Conservation (phyloP, 257 asterid genomes). For the Capsicum baccatum region DNA sequence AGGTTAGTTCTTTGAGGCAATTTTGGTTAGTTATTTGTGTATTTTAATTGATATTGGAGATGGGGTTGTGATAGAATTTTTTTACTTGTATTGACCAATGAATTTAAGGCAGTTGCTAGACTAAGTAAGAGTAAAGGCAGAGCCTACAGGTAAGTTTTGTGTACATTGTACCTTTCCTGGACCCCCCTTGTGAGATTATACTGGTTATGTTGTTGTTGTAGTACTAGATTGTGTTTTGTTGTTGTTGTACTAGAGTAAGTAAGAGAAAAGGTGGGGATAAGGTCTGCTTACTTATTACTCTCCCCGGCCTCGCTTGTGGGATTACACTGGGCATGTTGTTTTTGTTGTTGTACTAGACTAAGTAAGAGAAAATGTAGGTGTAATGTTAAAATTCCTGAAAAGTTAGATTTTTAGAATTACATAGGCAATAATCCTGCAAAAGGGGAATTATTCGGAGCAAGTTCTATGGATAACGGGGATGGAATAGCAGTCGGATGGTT, state of each 20-base stretch:
- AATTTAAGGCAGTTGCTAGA: background rate
- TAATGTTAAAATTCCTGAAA: too few relatives aligned
- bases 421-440: too few relatives aligned
- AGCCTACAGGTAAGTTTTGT: too few relatives aligned
- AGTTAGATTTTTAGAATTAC: too few relatives aligned
- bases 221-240: too few relatives aligned
- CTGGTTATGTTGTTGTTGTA: too few relatives aligned
- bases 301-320: background rate
- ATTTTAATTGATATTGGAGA: background rate
- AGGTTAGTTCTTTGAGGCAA: conserved; percentile 27
- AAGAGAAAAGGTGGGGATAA: background rate
- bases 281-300: background rate
- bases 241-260: background rate
- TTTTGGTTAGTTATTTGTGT: background rate
- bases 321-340: background rate
- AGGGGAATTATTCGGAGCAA: too few relatives aligned
- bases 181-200: too few relatives aligned
- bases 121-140: background rate
- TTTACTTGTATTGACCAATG: background rate
- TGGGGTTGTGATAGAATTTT: conserved; percentile 13
- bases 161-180: too few relatives aligned
- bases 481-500: too few relatives aligned
- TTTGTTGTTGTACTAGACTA: background rate
- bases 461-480: too few relatives aligned
- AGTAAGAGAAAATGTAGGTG: background rate